phyloP scores from a whole-genome alignment of 345 rosid genomes.

The Hibiscus mutabilis region DNA sequence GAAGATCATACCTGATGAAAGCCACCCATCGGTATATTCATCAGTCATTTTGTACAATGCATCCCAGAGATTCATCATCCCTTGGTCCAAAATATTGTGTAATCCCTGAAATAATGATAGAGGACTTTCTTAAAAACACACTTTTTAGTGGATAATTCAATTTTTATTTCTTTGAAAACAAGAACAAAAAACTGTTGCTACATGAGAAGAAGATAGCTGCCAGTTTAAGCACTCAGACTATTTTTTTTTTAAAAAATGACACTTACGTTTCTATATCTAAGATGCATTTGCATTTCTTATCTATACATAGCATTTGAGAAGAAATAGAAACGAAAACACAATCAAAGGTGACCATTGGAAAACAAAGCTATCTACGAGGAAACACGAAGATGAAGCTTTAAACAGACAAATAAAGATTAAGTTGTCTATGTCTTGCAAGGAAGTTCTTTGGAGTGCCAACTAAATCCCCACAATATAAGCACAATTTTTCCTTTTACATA shows the following conservation, averaged over 20 bases:
- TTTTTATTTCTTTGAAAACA: no score
- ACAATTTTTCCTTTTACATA: background rate
- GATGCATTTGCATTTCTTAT: background rate
- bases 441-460: background rate
- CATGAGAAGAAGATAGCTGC: no score
- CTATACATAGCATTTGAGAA: background rate
- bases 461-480: background rate
- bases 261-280: background rate
- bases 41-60: conserved; percentile 70
- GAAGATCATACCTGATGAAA: conserved; percentile 57
- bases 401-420: background rate
- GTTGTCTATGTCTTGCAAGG: background rate
- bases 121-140: background rate
- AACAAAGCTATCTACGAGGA: background rate
- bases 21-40: conserved; percentile 73
- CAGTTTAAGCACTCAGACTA: no score
- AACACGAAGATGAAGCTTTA: background rate
- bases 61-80: conserved; percentile 38
- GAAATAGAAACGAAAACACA: background rate
- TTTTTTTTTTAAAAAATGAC: no score
- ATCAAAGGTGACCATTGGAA: background rate
- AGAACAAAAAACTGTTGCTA: no score
- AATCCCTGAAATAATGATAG: conserved; percentile 59
- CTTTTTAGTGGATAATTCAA: no score
- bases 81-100: conserved; percentile 35